Evolutionary conservation across 116 monocot genomes (phyloP).

Genomic region (Cymodocea nodosa): DNA sequence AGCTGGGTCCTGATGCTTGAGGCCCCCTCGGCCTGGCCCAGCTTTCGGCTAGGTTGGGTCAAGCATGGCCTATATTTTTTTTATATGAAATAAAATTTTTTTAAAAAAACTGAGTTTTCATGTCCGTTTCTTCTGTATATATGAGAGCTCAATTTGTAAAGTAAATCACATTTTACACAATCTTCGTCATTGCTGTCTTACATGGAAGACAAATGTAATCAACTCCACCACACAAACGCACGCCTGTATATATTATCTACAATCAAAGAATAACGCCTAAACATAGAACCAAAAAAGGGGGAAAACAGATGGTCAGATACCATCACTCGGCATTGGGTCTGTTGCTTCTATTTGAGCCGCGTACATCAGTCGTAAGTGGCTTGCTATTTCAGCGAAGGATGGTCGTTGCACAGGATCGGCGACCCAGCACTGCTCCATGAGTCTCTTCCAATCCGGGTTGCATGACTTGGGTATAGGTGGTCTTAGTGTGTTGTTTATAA

Average conservation of each 20-base stretch:
- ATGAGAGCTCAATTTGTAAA: too few species aligned
- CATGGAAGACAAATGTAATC: too few species aligned
- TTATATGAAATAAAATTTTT: too few species aligned
- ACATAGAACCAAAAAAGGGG: not conserved
- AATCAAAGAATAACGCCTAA: not conserved
- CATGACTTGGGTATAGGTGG: conserved; percentile 56
- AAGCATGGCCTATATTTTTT: too few species aligned
- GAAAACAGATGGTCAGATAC: not conserved
- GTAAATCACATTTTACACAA: too few species aligned
- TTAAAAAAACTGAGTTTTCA: too few species aligned
- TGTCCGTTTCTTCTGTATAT: too few species aligned
- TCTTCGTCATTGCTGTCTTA: too few species aligned
- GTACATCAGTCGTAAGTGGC: conserved; percentile 56
- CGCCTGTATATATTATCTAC: not conserved
- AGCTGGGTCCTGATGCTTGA: too few species aligned
- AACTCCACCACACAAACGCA: too few species aligned
- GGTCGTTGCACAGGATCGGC: conserved; percentile 75
- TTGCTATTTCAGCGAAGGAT: conserved; percentile 70
- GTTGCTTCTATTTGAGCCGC: conserved; percentile 33
- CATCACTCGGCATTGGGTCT: conserved; percentile 20
- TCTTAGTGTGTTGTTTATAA: conserved; percentile 71
- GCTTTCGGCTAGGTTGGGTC: too few species aligned
- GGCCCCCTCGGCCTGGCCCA: too few species aligned
- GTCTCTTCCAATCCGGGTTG: conserved; percentile 64
- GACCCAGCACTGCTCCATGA: conserved; percentile 96